Evolutionary conservation across 495 filamentous ascomycete species (phyloP).

Genomic region (Aspergillus sclerotiicarbonarius): DNA sequence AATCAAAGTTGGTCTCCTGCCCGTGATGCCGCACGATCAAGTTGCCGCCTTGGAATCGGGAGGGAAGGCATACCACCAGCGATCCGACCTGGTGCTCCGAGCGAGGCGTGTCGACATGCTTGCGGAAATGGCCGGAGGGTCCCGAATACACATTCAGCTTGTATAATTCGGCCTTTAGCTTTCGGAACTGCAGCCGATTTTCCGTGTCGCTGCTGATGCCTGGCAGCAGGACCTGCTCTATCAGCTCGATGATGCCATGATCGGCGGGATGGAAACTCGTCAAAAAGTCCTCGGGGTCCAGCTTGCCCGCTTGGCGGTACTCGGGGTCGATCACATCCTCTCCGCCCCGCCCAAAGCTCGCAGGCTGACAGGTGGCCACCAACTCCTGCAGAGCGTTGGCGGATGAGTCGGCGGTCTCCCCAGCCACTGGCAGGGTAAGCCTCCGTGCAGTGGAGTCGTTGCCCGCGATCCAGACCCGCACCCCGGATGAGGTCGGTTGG

Average conservation of each 20-base stretch:
- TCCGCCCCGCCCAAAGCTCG: conserved; percentile 45
- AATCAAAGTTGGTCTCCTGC: conserved; percentile 40
- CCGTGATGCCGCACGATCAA: conserved; percentile 24
- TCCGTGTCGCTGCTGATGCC: conserved; percentile 17
- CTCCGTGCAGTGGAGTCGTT: background rate
- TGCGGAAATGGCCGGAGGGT: conserved; percentile 50
- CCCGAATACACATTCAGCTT: conserved; percentile 55
- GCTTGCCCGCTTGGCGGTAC: conserved; percentile 51
- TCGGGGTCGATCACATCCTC: conserved; percentile 47
- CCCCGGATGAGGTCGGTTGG: background rate
- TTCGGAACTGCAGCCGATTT: conserved; percentile 11
- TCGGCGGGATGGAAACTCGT: conserved; percentile 53
- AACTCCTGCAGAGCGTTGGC: conserved; percentile 20
- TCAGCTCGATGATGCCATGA: conserved; percentile 48
- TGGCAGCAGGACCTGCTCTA: conserved; percentile 49
- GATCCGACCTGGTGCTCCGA: conserved; percentile 50
- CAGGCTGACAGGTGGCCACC: conserved; percentile 38
- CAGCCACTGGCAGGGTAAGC: conserved; percentile 16
- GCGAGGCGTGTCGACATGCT: conserved; percentile 57
- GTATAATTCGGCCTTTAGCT: conserved; percentile 49
- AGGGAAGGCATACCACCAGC: conserved; percentile 54
- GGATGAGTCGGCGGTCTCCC: background rate
- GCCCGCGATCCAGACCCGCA: conserved; percentile 10
- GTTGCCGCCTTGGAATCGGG: conserved; percentile 37
- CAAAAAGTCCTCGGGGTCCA: conserved; percentile 43